Evolutionary conservation across 2,329 filamentous ascomycete species (phyloP), one percentile per base, ranked within the genome.

Genomic region (Neopestalotiopsis rosae): DNA sequence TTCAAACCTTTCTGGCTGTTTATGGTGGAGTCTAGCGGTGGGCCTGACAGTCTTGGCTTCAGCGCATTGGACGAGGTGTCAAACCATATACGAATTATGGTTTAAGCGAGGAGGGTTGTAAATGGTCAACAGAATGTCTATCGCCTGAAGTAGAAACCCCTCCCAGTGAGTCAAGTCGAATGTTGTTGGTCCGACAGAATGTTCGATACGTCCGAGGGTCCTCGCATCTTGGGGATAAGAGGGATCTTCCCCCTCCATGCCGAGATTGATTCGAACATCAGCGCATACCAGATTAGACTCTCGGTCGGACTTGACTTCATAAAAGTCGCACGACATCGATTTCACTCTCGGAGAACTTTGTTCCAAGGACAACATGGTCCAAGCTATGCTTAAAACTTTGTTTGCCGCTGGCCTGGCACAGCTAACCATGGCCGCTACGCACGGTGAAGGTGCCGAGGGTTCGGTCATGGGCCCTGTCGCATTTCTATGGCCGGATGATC

Each of bases 401-500:
- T 69, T 67, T 56, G 70, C 57, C 5, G 42, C 74, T 30, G 69
- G 70, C 5, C 64, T 67, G 34, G 67, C 67, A 20, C 70, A 68
- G 65, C 69, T 73, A 52, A 70, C 57, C 65, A 71, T 71, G 28
- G 69, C 58, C 61, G 24, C 57, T 30, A 32, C 30, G 13, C 75
- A 76, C 56, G 79, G 78, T 6, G 69, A 78, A 20, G 74, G 73
- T 32, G 69, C 69, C 4, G 73, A 78, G 65, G 78, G 78, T 12
- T 75, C 73, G n/a, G 66, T 75, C 30, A 87, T 87, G 85, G 86
- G 86, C 5, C 86, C 86, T 2, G 86, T 85, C 14, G 85, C 85
- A 28, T 87, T 89, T 73, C 76, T 89, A 67, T 89, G 87, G 86
- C 87, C 87, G 0, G 75, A 79, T 2, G 83, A 88, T 72, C 81